Percentiles rank a stretch among this genome's conserved stretches.
These are phyloP conservation scores for Stylosanthes scabra DNA, from an alignment of 331 rosid species.

Conservation along the genomic window DNA sequence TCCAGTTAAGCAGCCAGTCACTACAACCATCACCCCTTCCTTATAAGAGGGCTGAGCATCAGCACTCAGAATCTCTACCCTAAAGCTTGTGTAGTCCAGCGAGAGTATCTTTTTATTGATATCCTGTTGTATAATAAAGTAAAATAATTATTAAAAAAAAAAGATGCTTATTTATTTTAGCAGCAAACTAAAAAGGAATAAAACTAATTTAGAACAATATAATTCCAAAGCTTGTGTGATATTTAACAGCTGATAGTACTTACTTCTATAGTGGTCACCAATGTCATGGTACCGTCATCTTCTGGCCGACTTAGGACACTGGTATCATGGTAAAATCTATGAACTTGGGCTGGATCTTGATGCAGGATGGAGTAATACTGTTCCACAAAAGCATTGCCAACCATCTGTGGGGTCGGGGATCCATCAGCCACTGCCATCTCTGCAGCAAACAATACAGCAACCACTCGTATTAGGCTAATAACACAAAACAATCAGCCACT, in stretches of 20 bases:
- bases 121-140: constrained; percentile 51
- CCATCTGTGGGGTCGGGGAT: constrained; percentile 46
- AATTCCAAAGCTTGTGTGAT: neutral
- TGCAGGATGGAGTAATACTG: constrained; percentile 63
- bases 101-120: constrained; percentile 66
- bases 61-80: constrained; percentile 63
- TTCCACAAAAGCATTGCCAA: constrained; percentile 65
- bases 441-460: constrained; percentile 29
- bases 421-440: constrained; percentile 62
- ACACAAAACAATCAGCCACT: too few species aligned
- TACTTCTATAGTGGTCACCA: constrained; percentile 58
- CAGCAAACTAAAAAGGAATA: too few species aligned
- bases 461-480: neutral
- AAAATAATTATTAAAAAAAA: neutral
- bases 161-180: neutral
- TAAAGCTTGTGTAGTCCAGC: constrained; percentile 49
- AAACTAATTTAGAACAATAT: neutral
- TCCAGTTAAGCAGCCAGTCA: constrained; percentile 71
- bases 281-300: constrained; percentile 55
- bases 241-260: constrained; percentile 16
- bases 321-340: constrained; percentile 55
- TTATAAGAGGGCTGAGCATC: constrained; percentile 71
- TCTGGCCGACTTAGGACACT: constrained; percentile 76
- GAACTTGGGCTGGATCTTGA: constrained; percentile 46
- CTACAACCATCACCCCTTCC: constrained; percentile 71